Evolutionary conservation across 495 filamentous ascomycete species (phyloP).

Genomic region (Penicillium antarcticum): DNA sequence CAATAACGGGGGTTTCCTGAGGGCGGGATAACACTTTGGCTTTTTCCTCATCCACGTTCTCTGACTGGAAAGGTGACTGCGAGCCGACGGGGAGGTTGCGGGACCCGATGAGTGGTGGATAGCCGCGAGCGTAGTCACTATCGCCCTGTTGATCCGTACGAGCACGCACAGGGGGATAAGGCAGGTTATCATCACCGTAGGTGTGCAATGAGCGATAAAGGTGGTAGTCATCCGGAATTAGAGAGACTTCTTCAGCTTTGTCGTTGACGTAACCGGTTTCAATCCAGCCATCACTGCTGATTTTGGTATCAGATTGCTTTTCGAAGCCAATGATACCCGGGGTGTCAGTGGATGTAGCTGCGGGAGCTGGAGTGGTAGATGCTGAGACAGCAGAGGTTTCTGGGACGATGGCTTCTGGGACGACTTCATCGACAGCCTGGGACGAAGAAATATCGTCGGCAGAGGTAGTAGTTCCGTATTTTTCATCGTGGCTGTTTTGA

Average conservation of each 20-base stretch:
- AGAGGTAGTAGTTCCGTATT: background rate
- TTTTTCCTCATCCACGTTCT: conserved; percentile 16
- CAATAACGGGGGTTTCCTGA: background rate
- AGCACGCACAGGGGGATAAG: conserved; percentile 29
- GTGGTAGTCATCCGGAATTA: conserved; percentile 20
- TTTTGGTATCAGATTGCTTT: conserved; percentile 12
- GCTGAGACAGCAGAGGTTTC: background rate
- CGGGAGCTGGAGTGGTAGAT: conserved; percentile 2
- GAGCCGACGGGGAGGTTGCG: conserved; percentile 31
- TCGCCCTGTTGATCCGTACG: conserved; percentile 26
- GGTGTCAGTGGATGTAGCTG: background rate
- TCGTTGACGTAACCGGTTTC: conserved; percentile 33
- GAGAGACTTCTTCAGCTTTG: conserved; percentile 31
- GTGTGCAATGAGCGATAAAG: conserved; percentile 29
- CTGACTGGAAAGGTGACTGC: conserved; percentile 4
- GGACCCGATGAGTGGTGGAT: conserved; percentile 37
- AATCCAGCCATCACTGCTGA: conserved; percentile 31
- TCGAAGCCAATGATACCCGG: conserved; percentile 8
- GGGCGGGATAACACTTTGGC: background rate
- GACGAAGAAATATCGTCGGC: background rate
- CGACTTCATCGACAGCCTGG: background rate
- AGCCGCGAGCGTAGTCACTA: conserved; percentile 33
- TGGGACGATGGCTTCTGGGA: background rate
- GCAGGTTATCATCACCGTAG: conserved; percentile 28
- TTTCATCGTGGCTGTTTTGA: background rate